phyloP scores from a whole-genome alignment of 1,284 basidiomycete species.

The Coriolopsis trogii region DNA sequence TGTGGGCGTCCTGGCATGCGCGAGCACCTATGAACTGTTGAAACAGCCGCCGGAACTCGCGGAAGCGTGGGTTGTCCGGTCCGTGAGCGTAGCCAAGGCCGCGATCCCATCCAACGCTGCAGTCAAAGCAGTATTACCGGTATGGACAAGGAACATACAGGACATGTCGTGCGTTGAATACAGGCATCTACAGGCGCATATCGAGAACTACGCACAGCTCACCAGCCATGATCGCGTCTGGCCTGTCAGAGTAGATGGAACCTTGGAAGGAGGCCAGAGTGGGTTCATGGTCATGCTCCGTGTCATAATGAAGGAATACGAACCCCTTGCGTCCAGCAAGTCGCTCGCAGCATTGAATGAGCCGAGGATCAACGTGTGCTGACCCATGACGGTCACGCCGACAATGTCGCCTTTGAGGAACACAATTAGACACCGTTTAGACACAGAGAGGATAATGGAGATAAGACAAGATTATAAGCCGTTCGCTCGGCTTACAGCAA shows the following conservation, averaged over 20 bases:
- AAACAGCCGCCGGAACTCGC: constrained; percentile 42
- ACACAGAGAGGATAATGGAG: constrained; percentile 21
- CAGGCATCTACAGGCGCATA: background rate
- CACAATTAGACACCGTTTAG: constrained; percentile 1
- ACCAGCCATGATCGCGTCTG: constrained; percentile 43
- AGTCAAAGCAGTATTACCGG: too few relatives aligned
- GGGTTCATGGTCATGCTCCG: background rate
- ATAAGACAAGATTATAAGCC: background rate
- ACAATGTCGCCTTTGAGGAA: constrained; percentile 33
- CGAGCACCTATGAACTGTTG: constrained; percentile 43
- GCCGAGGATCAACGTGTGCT: constrained; percentile 35
- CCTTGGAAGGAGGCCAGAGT: constrained; percentile 22
- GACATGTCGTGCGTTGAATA: background rate
- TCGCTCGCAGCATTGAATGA: constrained; percentile 35
- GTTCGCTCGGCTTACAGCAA: background rate
- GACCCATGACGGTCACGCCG: constrained; percentile 32
- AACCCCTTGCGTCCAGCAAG: constrained; percentile 35
- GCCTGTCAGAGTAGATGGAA: constrained; percentile 44
- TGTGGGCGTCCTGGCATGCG: constrained; percentile 29
- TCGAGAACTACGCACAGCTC: constrained; percentile 39
- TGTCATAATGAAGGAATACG: background rate
- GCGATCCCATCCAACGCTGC: constrained; percentile 45
- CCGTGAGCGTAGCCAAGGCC: constrained; percentile 43
- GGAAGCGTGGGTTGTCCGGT: constrained; percentile 41
- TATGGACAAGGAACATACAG: background rate